Evolutionary conservation across 768 basidiomycete species (phyloP).

Genomic region (Lyophyllum atratum): DNA sequence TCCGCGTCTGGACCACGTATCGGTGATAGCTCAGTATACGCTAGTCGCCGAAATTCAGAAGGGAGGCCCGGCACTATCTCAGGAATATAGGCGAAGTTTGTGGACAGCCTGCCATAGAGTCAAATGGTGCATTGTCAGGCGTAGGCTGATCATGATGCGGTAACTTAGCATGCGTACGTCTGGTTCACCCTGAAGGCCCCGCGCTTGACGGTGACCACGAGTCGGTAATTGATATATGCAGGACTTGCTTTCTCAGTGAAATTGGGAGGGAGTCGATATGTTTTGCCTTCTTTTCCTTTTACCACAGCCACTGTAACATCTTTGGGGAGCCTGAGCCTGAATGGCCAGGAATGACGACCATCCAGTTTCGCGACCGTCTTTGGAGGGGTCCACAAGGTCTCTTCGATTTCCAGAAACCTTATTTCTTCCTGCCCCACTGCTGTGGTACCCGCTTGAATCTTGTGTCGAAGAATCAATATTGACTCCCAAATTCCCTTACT

Average conservation of each 20-base stretch:
- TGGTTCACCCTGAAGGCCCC: constrained; percentile 50
- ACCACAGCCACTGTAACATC: constrained; percentile 27
- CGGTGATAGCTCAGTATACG: constrained; percentile 32
- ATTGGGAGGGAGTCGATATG: constrained; percentile 49
- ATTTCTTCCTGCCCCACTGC: constrained; percentile 58
- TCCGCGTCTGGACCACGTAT: constrained; percentile 38
- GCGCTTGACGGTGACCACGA: constrained; percentile 51
- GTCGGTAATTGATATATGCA: constrained; percentile 57
- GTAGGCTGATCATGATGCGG: background rate
- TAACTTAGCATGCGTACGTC: constrained; percentile 33
- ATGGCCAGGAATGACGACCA: too few species aligned
- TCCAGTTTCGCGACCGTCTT: background rate
- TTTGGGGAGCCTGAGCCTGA: too few species aligned
- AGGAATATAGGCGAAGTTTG: constrained; percentile 34
- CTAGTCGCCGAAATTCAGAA: constrained; percentile 24
- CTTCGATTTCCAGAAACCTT: constrained; percentile 43
- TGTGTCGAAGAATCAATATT: constrained; percentile 13
- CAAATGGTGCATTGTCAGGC: too few species aligned
- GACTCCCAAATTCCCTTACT: constrained; percentile 39
- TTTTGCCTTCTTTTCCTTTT: constrained; percentile 33
- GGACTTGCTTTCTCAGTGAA: constrained; percentile 59
- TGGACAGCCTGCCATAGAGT: constrained; percentile 15
- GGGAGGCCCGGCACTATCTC: constrained; percentile 21
- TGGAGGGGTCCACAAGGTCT: constrained; percentile 42
- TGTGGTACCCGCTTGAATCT: constrained; percentile 49